phyloP scores from a whole-genome alignment of 163 green algal species.

The Coccomyxa subellipsoidea region DNA sequence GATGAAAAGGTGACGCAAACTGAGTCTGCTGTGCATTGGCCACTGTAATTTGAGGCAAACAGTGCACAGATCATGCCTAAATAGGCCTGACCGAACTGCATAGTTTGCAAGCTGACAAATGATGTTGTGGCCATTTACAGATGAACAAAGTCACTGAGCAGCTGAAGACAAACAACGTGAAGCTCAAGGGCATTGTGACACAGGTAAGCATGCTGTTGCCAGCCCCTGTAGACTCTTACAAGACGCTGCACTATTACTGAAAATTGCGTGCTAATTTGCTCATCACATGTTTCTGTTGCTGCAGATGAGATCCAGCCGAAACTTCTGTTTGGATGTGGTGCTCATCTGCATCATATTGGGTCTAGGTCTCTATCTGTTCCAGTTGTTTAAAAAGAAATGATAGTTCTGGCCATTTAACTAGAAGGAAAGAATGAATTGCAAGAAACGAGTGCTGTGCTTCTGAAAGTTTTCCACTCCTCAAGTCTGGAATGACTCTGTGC shows the following conservation, averaged over 20 bases:
- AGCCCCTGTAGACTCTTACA: too few relatives aligned
- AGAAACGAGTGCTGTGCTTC: too few relatives aligned
- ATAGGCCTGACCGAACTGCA: too few relatives aligned
- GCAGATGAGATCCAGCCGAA: conserved; percentile 51
- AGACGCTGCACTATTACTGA: too few relatives aligned
- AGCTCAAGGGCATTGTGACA: conserved; percentile 55
- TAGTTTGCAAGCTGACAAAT: too few relatives aligned
- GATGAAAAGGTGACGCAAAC: conserved; percentile 39
- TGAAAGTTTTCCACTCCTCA: too few relatives aligned
- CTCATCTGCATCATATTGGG: conserved; percentile 47
- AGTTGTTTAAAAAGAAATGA: conserved; percentile 11
- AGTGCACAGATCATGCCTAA: too few relatives aligned
- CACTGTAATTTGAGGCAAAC: background rate
- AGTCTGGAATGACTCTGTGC: too few relatives aligned
- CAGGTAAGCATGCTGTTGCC: conserved; percentile 28
- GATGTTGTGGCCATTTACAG: conserved; percentile 19
- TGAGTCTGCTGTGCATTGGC: background rate
- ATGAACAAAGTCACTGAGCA: conserved; percentile 53
- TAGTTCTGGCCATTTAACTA: background rate
- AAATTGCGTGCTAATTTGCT: too few relatives aligned
- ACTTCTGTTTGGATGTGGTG: conserved; percentile 68
- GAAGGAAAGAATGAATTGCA: background rate
- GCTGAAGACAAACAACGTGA: conserved; percentile 64
- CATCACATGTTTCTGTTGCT: background rate
- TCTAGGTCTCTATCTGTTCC: background rate